These are phyloP conservation scores for Pythium chondricola DNA, from an alignment of 352 stramenopile species.

Conservation along the genomic window DNA sequence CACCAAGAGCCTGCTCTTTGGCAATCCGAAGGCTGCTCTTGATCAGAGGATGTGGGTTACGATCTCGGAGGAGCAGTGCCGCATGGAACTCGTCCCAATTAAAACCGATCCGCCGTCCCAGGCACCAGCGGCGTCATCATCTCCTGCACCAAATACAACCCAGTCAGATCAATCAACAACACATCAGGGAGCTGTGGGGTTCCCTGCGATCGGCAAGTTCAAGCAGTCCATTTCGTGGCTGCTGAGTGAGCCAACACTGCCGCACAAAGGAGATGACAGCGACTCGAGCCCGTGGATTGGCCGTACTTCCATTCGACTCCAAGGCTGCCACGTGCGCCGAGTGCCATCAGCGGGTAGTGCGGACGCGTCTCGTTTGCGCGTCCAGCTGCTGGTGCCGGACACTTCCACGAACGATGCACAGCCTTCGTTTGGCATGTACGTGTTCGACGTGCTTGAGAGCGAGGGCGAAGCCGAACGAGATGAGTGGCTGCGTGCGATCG, in stretches of 20 bases:
- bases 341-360: constrained; percentile 4
- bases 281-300: constrained; percentile 6
- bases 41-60: constrained; percentile 42
- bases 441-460: constrained; percentile 15
- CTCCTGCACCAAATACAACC: neutral
- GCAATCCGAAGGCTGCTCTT: neutral
- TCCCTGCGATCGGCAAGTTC: constrained; percentile 26
- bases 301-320: constrained; percentile 27
- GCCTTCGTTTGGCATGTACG: no score
- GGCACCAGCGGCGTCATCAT: neutral
- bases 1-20: constrained; percentile 13
- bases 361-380: constrained; percentile 2
- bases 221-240: constrained; percentile 50
- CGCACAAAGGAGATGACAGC: constrained; percentile 1
- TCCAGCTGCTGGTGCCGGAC: constrained; percentile 18
- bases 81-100: constrained; percentile 41
- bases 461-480: constrained; percentile 1
- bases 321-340: constrained; percentile 44
- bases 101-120: constrained; percentile 13
- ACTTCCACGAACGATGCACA: neutral
- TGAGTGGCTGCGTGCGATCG: constrained; percentile 13
- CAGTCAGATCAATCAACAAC: neutral
- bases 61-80: constrained; percentile 54
- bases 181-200: neutral
- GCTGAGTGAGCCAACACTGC: constrained; percentile 39